Evolutionary conservation across 805 yeast genomes (phyloP), one percentile per base, ranked within the genome.

Genomic region (Isabelozyma heimii): DNA sequence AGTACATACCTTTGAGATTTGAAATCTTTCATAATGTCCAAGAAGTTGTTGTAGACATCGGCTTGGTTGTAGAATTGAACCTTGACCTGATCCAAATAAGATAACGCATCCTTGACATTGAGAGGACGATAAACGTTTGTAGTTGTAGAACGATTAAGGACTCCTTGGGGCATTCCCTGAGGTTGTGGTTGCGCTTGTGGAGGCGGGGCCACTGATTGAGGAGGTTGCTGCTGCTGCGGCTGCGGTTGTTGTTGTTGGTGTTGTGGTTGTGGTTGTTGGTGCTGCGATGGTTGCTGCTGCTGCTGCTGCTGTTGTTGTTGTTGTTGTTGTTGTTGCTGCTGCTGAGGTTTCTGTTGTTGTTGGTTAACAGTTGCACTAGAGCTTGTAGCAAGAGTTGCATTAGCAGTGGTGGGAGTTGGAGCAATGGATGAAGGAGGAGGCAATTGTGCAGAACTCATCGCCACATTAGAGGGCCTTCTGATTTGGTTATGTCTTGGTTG

Each of bases 1-100:
- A 37, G 54, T 46, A 75, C 82, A 52, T 68, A 79, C 83, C 83
- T 83, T 72, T 92, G 97, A 47, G 95, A 86, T 74, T 95, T 95
- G 75, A 94, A 95, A 65, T 95, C 99, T 73, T 95, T 95, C 99
- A 94, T 94, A 55, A 94, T 92, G 65, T 94, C 99, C 62, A 94
- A 77, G 62, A 95, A 94, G 67, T 89, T 91, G 68, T 94, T 94
- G 76, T 94, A 94, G 40, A 94, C 96, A 60, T 91, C 97, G 0
- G 98, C 95, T 70, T 92, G 96, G 55, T 84, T 81, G 66, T 82
- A 87, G 69, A 94, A 94, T 66, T 91, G 97, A 44, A 86, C 80
- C 69, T 94, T 94, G 46, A 94, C 99, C 69, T 91, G 97, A 65
- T 95, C 99, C 57, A 94, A 79, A 63, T 95, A 94, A 8, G 97